These are phyloP conservation scores for Phyllosticta paracitricarpa DNA, from an alignment of 2,329 filamentous ascomycete species.

Conservation along the genomic window DNA sequence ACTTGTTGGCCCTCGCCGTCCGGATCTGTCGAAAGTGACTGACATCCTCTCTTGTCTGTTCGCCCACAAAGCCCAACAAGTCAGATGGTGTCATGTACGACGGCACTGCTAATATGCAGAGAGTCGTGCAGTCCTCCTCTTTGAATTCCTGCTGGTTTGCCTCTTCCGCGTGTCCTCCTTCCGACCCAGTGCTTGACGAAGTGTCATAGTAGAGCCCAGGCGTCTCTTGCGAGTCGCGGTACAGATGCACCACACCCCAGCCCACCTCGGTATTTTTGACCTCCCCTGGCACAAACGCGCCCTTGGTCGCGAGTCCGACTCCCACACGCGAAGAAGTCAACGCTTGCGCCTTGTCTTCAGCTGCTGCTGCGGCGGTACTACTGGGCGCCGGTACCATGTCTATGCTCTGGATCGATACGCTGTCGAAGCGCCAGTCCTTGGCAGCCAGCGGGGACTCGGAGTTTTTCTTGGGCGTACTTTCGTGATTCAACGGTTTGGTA, in stretches of 20 bases:
- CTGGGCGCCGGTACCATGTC: constrained; percentile 47
- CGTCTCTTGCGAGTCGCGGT: constrained; percentile 72
- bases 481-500: background rate
- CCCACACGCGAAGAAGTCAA: constrained; percentile 19
- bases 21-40: constrained; percentile 92
- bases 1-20: constrained; percentile 79
- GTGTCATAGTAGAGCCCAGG: constrained; percentile 47
- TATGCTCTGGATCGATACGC: constrained; percentile 70
- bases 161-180: constrained; percentile 18
- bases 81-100: constrained; percentile 88
- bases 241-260: constrained; percentile 91
- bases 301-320: constrained; percentile 67
- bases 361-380: constrained; percentile 14
- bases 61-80: constrained; percentile 83
- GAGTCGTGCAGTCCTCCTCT: constrained; percentile 65
- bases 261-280: constrained; percentile 66
- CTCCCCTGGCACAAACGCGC: constrained; percentile 62
- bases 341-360: constrained; percentile 21
- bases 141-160: constrained; percentile 23
- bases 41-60: constrained; percentile 74
- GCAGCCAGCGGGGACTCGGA: constrained; percentile 13
- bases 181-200: constrained; percentile 28
- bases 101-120: constrained; percentile 90
- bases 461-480: background rate
- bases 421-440: constrained; percentile 71